Percentiles rank a stretch among this genome's conserved stretches.
phyloP scores from a whole-genome alignment of 495 filamentous ascomycete genomes.

The Penicillium nucicola region DNA sequence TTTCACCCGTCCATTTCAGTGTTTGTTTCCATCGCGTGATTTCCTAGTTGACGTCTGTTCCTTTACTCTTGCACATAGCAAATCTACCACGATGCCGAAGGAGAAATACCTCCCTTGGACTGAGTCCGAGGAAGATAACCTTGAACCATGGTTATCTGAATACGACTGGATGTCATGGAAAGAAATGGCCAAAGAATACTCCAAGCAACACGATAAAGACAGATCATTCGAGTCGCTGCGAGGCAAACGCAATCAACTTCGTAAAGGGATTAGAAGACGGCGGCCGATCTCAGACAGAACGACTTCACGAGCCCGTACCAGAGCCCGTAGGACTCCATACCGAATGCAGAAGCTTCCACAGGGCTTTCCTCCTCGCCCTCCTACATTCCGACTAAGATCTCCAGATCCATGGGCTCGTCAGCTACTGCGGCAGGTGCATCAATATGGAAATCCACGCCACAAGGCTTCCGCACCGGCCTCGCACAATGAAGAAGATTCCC shows the following conservation, averaged over 20 bases:
- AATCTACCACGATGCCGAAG: not conserved
- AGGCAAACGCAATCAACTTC: not conserved
- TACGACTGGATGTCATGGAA: not conserved
- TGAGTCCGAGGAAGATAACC: not conserved
- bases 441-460: not conserved
- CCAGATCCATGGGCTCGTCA: not conserved
- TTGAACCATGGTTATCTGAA: not conserved
- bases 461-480: not conserved
- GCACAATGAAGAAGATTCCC: not conserved
- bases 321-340: not conserved
- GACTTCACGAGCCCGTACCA: not conserved
- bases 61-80: not conserved
- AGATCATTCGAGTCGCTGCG: conserved; percentile 3
- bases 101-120: not conserved
- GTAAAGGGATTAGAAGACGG: conserved; percentile 1
- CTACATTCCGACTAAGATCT: not conserved
- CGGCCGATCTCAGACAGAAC: not conserved
- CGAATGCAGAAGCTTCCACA: not conserved
- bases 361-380: not conserved
- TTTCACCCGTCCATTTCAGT: not conserved
- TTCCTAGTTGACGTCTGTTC: not conserved
- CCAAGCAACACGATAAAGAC: conserved; percentile 1
- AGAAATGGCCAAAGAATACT: not conserved
- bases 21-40: not conserved
- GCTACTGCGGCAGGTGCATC: not conserved